Evolutionary conservation across 139 green algal species (phyloP), one percentile per base, ranked within the genome.

Genomic region (Chloropicon primus): DNA sequence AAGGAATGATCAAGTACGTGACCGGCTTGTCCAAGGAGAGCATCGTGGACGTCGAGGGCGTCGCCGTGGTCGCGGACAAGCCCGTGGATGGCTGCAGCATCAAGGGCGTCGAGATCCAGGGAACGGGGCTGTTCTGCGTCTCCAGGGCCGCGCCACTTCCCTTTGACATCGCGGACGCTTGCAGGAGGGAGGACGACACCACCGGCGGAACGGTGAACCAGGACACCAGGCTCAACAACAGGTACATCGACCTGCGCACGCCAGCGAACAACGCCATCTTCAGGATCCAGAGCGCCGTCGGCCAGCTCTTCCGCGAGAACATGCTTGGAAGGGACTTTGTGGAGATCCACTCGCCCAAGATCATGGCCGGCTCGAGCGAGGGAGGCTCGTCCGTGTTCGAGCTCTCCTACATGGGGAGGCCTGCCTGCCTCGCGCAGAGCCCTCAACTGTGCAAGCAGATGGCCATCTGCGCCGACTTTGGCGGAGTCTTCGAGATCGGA

Each of bases 401-500:
- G 73, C 83, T 97, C 25, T 87, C 98, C 75, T 99, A 99, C 90
- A 96, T 98, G 89, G 94, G 92, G 17, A 86, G 77, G 1, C 82
- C 87, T 26, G 95, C 88, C 53, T 99, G 95, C 87, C 86, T 99
- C 54, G 95, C 95, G 53, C 94, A 97, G 84, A 92, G 83, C 0
- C 94, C 94, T 54, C 94, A 98, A 87, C 88, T 98, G 76, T 97
- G 97, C 86, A 98, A 98, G 85, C 94, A 98, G 88, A 98, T 99
- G 94, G 92, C 93, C 53, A 96, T 99, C 83, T 93, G 84, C 62
- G 87, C 90, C 0, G 95, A 98, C 89, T 87, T 96, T 54, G 89
- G 88, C 1, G 80, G 90, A 2, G 94, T 99, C 25, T 98, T 97
- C 83, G 95, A 99, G 84, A 91, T 98, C 28, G 94, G 92, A 5